Base-by-base conservation (phyloP, 768 basidiomycete genomes). In the Paxillus rubicundulus region DNA sequence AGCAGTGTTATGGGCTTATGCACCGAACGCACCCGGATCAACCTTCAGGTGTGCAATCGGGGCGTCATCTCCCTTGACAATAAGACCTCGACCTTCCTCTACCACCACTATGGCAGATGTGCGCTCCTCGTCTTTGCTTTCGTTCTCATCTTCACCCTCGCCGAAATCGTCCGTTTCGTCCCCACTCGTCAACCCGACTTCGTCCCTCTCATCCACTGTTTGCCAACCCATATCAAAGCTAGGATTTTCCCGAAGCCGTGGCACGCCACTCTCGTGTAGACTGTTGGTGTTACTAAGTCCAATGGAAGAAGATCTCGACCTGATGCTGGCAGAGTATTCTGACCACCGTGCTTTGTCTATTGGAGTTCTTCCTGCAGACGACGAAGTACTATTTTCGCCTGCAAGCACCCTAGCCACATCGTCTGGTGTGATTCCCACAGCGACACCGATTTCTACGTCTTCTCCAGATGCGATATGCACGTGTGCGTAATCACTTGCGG, bases 41-140 rank as follows among this genome's bases (percentile, higher is more conserved):
- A 88, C 80, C 46, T 84, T 78, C 16, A 92, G 74, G 48, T 86
- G 79, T 5, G 71, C 67, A 46, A 89, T 74, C 42, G 86, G 78
- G 53, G 77, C 67, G 42, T 79, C 82, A 53, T 85, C 82, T 16
- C 85, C 87, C 52, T 82, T 83, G 0, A 92, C 85, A 55, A 93
- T 91, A 61, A 90, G 71, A n/a, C 87, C 89, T 41, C 85, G 81
- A 17, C 91, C 89, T 72, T 92, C 87, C 59, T 92, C 89, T 28
- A 87, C 90, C 45, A 92, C 75, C 52, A 92, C 82, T 43, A 82
- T 77, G 13, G 89, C 89, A 47, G 86, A 82, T 0, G 90, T 91
- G 47, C 85, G 79, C 60, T 89, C 86, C 47, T 87, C 85, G 36
- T 81, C 77, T 14, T 74, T 74, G 30, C 75, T 71, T n/a, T 79